Evolutionary conservation across 495 filamentous ascomycete genomes (phyloP), one percentile per base, ranked within the genome.

Genomic region (Podospora pseudopauciseta): DNA sequence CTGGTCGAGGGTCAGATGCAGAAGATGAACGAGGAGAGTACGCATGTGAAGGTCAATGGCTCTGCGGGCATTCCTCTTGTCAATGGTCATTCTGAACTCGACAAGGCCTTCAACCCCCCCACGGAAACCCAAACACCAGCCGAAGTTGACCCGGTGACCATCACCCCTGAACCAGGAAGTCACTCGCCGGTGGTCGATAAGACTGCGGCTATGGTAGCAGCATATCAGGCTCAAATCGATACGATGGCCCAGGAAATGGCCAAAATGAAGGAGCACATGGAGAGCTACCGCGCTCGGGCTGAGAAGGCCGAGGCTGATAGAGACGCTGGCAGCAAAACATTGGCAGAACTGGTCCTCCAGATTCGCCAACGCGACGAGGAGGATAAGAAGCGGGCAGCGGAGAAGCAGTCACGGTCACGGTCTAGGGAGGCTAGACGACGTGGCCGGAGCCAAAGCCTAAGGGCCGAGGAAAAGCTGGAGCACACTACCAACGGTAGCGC

Each of bases 301-400:
- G 89, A 96, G 76, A 86, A 80, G 60, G 93, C 94, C 3, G 93
- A 97, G 74, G 81, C 84, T 20, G 92, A 97, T 69, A 84, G 86
- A 28, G 83, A 85, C 66, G 80, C 84, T 53, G 84, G 87, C 61
- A 87, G 89, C 63, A 89, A 89, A 74, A 91, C 89, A 1, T 79
- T 99, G 26, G 89, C 90, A 0, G 92, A 97, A 75, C 94, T 97
- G 93, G 89, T 97, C 18, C 87, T 91, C 72, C 90, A 89, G 32
- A 88, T 96, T 58, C 86, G 92, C 60, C 82, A 82, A 70, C 89
- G 89, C 66, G 89, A 92, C 44, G 85, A 87, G 65, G 76, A 79
- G 32, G 75, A 75, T 6, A 77, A 74, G 53, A 70, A 73, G 60
- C 76, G 71, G 26, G 74, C 65, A 3, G 70, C 74, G 13, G 74